phyloP scores from a whole-genome alignment of 768 basidiomycete species.

The Kwoniella dejecticola region DNA sequence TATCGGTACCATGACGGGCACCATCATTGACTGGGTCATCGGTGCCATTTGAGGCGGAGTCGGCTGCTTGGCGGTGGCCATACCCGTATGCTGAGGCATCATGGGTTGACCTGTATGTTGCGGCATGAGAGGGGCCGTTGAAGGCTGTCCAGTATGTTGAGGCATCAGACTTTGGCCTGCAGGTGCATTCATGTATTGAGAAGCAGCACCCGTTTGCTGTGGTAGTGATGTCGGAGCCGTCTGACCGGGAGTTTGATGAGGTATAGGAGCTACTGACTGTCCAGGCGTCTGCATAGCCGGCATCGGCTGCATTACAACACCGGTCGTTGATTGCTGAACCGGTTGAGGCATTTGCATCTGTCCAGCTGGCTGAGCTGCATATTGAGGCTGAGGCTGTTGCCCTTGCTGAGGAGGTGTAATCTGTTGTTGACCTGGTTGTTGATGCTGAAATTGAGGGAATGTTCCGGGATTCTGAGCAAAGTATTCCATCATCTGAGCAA shows the following conservation, averaged over 20 bases:
- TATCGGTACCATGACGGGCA: constrained; percentile 13
- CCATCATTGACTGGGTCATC: constrained; percentile 17
- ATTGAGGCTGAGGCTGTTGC: constrained; percentile 4
- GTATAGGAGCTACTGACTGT: neutral
- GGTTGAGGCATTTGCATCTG: constrained; percentile 4
- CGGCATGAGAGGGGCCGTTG: constrained; percentile 2
- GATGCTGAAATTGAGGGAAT: constrained; percentile 22
- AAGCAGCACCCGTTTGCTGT: neutral
- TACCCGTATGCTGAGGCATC: constrained; percentile 4
- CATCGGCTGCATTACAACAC: neutral
- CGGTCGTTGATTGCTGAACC: neutral
- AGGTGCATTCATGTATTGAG: neutral
- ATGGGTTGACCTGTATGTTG: neutral
- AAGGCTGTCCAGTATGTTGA: constrained; percentile 12
- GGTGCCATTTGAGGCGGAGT: constrained; percentile 10
- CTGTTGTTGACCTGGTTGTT: constrained; percentile 16
- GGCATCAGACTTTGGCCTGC: constrained; percentile 11
- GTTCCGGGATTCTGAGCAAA: constrained; percentile 17
- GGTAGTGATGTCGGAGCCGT: neutral
- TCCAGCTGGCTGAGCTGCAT: neutral
- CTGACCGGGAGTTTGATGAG: constrained; percentile 3
- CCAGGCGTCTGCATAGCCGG: neutral
- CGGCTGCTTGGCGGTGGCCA: constrained; percentile 14
- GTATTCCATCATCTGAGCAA: constrained; percentile 23
- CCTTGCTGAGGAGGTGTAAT: constrained; percentile 4